Conservation (phyloP, 164 flowering plant species). For the Vitis rotundifolia region DNA sequence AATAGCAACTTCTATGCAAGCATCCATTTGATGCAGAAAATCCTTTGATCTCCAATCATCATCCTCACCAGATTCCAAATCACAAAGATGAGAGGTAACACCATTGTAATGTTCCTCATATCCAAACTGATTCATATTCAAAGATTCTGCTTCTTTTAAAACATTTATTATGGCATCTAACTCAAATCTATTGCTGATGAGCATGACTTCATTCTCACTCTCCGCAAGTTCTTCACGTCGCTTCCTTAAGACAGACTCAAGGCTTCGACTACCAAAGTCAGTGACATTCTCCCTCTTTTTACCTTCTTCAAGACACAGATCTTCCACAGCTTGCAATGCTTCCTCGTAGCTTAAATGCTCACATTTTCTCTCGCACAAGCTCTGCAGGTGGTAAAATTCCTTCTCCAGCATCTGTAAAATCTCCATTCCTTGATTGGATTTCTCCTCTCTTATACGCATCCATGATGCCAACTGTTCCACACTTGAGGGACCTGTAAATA, state of each 20-base stretch:
- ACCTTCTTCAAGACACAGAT: conserved; percentile 77
- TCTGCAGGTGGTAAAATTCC: conserved; percentile 74
- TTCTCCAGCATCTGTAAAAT: conserved; percentile 80
- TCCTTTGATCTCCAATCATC: conserved; percentile 80
- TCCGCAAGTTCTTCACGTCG: conserved; percentile 71
- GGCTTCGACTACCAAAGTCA: conserved; percentile 47
- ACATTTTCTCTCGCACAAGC: conserved; percentile 79
- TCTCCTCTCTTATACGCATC: conserved; percentile 67
- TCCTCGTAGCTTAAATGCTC: conserved; percentile 80
- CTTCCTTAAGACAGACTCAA: conserved; percentile 69
- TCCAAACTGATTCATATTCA: conserved; percentile 64
- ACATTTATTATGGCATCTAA: conserved; percentile 70
- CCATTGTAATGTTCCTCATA: conserved; percentile 64
- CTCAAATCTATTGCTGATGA: conserved; percentile 63
- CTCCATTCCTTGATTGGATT: conserved; percentile 61
- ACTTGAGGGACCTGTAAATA: conserved; percentile 62
- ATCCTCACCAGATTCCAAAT: conserved; percentile 78
- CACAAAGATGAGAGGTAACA: conserved; percentile 61
- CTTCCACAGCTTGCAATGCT: conserved; percentile 79
- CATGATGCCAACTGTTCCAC: conserved; percentile 66
- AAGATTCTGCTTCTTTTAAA: conserved; percentile 75
- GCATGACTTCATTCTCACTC: conserved; percentile 46
- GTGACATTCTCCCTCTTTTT: conserved; percentile 65
- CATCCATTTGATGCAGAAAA: conserved; percentile 65
- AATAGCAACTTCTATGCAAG: conserved; percentile 70